phyloP scores from a whole-genome alignment of 176 grass and related monocot genomes.

The Musa itinerans region DNA sequence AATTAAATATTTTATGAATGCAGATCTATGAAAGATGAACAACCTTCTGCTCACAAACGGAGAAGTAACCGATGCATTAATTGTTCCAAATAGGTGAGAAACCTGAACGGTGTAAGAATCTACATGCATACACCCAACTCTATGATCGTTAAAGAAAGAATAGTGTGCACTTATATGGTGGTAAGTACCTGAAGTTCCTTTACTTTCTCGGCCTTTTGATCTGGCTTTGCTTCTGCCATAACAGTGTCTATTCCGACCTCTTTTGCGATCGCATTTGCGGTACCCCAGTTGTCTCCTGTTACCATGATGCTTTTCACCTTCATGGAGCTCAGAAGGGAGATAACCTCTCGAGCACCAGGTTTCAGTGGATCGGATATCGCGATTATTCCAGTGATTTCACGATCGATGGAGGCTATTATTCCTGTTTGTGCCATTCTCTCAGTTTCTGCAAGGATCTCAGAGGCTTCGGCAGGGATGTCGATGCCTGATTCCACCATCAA shows the following conservation, averaged over 20 bases:
- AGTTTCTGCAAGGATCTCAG: conserved; percentile 58
- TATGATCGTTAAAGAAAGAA: too few species aligned
- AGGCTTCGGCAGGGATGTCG: conserved; percentile 47
- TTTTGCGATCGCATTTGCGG: conserved; percentile 69
- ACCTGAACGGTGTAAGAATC: too few species aligned
- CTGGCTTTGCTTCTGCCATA: conserved; percentile 72
- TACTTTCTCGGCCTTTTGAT: conserved; percentile 28
- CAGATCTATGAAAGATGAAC: neutral
- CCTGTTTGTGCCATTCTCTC: conserved; percentile 69
- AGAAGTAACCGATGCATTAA: too few species aligned
- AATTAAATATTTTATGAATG: neutral
- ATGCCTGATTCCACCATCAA: conserved; percentile 61
- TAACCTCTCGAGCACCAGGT: conserved; percentile 49
- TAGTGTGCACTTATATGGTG: too few species aligned
- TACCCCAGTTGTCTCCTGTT: conserved; percentile 95
- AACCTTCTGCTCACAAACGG: too few species aligned
- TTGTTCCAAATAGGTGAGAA: too few species aligned
- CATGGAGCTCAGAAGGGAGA: conserved; percentile 75
- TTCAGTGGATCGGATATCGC: conserved; percentile 84
- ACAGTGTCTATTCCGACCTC: conserved; percentile 74
- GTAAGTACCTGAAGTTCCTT: conserved; percentile 66
- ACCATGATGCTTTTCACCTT: conserved; percentile 93
- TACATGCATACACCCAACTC: too few species aligned
- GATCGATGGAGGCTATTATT: conserved; percentile 59
- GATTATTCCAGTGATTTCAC: conserved; percentile 64